phyloP scores from a whole-genome alignment of 768 basidiomycete species.

The Obba rivulosa region DNA sequence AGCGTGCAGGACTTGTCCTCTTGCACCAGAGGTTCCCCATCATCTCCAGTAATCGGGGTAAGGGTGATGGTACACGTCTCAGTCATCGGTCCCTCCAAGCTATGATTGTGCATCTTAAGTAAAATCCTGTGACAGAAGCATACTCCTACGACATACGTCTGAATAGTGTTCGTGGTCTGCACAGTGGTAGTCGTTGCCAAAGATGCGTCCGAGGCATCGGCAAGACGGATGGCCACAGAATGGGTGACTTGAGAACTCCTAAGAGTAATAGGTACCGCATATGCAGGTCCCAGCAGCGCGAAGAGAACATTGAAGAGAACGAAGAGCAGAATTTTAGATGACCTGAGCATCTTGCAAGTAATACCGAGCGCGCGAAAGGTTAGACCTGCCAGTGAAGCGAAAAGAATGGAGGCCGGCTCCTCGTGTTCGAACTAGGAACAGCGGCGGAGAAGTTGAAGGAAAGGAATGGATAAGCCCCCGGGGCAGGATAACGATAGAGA shows the following conservation, averaged over 20 bases:
- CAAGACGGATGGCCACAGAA: neutral
- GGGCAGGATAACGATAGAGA: constrained; percentile 19
- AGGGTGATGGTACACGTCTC: constrained; percentile 31
- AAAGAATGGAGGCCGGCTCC: constrained; percentile 19
- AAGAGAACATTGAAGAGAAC: constrained; percentile 22
- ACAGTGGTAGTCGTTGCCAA: constrained; percentile 21
- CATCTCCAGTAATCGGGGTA: constrained; percentile 26
- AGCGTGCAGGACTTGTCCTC: constrained; percentile 28
- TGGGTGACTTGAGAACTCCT: neutral
- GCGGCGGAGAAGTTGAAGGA: constrained; percentile 19
- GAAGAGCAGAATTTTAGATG: constrained; percentile 14
- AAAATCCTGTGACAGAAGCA: neutral
- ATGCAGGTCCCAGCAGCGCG: constrained; percentile 18
- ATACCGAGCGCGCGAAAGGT: constrained; percentile 11
- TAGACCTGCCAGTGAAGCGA: constrained; percentile 15
- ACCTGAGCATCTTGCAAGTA: constrained; percentile 22
- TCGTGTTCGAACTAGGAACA: constrained; percentile 14
- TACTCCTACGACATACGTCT: constrained; percentile 41
- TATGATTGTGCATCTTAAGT: neutral
- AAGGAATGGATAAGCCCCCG: constrained; percentile 28
- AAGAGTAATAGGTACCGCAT: constrained; percentile 23
- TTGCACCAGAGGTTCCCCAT: constrained; percentile 25
- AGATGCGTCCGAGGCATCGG: neutral
- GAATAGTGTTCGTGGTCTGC: constrained; percentile 28
- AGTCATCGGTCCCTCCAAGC: constrained; percentile 26